A percentile compares a stretch with the other conserved stretches of the same genome.
phyloP scores from a whole-genome alignment of 805 yeast genomes.

The Teunomyces funiuensis region DNA sequence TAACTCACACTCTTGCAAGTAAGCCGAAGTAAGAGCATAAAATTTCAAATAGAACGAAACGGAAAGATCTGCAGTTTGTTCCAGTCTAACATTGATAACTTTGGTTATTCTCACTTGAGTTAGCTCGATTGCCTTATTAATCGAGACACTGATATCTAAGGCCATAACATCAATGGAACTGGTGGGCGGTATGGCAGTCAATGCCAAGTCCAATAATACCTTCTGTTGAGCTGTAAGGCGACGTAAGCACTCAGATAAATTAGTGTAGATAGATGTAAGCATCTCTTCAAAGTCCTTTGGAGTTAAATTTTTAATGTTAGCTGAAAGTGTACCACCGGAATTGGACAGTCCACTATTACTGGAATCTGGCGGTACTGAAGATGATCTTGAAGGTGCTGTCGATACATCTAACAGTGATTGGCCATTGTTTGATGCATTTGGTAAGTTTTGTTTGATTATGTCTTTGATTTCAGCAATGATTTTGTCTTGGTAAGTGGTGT shows the following conservation, averaged over 20 bases:
- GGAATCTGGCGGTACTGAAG: constrained; percentile 26
- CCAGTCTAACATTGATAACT: constrained; percentile 73
- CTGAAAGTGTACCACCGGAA: constrained; percentile 21
- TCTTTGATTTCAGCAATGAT: constrained; percentile 71
- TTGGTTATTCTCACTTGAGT: constrained; percentile 77
- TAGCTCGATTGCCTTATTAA: constrained; percentile 65
- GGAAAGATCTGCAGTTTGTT: constrained; percentile 58
- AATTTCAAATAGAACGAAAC: constrained; percentile 64
- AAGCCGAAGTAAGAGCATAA: constrained; percentile 64
- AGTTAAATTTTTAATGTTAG: constrained; percentile 61
- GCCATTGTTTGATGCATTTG: constrained; percentile 29
- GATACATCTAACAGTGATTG: constrained; percentile 22
- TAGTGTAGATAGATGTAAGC: constrained; percentile 59
- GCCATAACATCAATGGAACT: constrained; percentile 47
- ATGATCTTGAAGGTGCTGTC: constrained; percentile 27
- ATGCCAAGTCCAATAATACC: constrained; percentile 67
- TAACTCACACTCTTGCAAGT: constrained; percentile 79
- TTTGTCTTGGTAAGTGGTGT: constrained; percentile 62
- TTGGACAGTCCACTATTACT: constrained; percentile 6
- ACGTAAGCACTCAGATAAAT: constrained; percentile 69
- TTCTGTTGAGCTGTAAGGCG: constrained; percentile 79
- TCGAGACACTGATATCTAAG: constrained; percentile 64
- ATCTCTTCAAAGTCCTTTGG: constrained; percentile 75
- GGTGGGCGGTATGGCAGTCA: constrained; percentile 28
- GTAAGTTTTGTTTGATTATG: constrained; percentile 65